These are phyloP conservation scores for Ophiostoma novo-ulmi DNA, from an alignment of 2,329 filamentous ascomycete species.

Conservation along the genomic window DNA sequence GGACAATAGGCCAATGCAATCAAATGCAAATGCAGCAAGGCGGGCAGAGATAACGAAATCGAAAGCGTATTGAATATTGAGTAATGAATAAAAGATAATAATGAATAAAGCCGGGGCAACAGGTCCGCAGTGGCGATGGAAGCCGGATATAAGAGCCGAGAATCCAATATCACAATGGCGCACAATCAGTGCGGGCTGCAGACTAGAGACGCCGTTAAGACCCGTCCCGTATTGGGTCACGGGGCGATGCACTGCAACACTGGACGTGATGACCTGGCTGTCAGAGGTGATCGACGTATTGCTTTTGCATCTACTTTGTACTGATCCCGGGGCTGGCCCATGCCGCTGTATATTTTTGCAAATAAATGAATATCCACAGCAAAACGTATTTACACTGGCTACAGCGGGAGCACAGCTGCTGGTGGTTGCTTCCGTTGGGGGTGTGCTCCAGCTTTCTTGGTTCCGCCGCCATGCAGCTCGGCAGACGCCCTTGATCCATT, in stretches of 20 bases:
- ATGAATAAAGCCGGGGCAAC: constrained; percentile 7
- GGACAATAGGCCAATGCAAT: constrained; percentile 1
- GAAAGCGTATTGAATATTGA: background rate
- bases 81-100: background rate
- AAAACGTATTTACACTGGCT: background rate
- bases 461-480: constrained; percentile 7
- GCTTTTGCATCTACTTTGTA: background rate
- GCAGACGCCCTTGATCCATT: background rate
- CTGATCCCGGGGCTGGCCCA: background rate
- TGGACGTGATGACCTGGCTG: background rate
- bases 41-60: background rate
- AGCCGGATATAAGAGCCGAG: background rate
- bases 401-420: background rate
- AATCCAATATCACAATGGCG: background rate
- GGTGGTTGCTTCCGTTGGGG: background rate
- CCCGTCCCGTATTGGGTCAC: constrained; percentile 15
- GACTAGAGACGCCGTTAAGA: background rate
- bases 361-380: background rate
- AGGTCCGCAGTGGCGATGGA: background rate
- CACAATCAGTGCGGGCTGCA: background rate
- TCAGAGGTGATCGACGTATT: background rate
- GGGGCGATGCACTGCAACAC: constrained; percentile 8
- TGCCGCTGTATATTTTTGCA: no score
- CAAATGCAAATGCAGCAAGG: background rate
- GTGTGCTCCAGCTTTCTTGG: background rate